Percentiles rank a stretch among this genome's conserved stretches.
Conservation (phyloP, 139 green algal species). For the Auxenochlorella pyrenoidosa region DNA sequence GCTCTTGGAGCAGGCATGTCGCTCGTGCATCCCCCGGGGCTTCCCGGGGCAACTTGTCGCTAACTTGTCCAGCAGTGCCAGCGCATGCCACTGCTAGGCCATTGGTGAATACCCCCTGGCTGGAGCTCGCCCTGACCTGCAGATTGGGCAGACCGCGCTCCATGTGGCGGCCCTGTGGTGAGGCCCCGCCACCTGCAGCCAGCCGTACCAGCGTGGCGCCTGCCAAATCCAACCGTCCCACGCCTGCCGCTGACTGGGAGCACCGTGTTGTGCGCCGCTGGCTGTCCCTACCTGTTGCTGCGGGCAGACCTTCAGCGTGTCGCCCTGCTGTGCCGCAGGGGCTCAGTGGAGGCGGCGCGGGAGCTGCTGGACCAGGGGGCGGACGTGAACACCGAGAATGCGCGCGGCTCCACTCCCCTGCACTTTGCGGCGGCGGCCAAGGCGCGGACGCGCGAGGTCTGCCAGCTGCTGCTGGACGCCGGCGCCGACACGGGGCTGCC, state of each 20-base stretch:
- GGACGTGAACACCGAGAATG: slow-evolving; percentile 49
- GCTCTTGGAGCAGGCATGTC: too few species aligned
- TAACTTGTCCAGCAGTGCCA: too few species aligned
- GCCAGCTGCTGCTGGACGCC: slow-evolving; percentile 55
- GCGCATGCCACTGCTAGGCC: too few species aligned
- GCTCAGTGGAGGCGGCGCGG: slow-evolving; percentile 14
- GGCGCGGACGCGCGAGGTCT: slow-evolving; percentile 15
- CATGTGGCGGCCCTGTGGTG: slow-evolving; percentile 57
- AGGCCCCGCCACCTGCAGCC: neutral
- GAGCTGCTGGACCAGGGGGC: slow-evolving; percentile 59
- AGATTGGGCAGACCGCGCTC: slow-evolving; percentile 74
- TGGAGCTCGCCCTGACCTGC: neutral
- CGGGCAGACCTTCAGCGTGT: neutral
- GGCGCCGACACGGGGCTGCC: slow-evolving; percentile 51
- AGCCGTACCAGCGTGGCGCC: neutral
- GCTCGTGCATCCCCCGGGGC: too few species aligned
- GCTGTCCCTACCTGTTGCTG: too few species aligned
- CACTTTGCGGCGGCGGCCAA: slow-evolving; percentile 76
- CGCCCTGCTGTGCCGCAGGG: neutral
- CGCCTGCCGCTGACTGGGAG: neutral
- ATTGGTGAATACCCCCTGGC: too few species aligned
- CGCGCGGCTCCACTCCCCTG: slow-evolving; percentile 52
- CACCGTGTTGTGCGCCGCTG: too few species aligned
- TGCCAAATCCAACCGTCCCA: too few species aligned
- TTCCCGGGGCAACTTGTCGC: too few species aligned